Conservation (phyloP, 1,139 yeast species). For the Yamadazyma atmosphaerica region DNA sequence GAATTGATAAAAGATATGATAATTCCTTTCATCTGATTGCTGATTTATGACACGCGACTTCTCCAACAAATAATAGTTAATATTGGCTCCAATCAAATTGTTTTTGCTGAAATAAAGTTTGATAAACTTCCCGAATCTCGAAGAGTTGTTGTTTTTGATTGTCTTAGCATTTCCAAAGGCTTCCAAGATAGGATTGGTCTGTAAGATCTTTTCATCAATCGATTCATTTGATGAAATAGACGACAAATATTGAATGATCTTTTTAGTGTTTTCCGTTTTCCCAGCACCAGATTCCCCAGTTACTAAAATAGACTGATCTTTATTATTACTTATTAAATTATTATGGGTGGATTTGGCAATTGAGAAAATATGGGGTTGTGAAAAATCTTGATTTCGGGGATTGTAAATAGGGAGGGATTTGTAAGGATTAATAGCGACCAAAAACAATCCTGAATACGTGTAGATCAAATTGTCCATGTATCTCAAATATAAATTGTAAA, state of each 20-base stretch:
- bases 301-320: constrained; percentile 87
- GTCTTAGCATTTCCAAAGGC: constrained; percentile 98
- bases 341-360: constrained; percentile 87
- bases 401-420: constrained; percentile 74
- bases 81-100: constrained; percentile 79
- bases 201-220: constrained; percentile 83
- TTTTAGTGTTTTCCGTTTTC: constrained; percentile 96
- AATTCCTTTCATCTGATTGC: constrained; percentile 75
- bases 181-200: constrained; percentile 94
- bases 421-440: constrained; percentile 96
- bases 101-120: constrained; percentile 73
- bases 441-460: constrained; percentile 76
- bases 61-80: constrained; percentile 92
- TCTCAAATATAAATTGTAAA: constrained; percentile 75
- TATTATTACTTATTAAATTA: constrained; percentile 65
- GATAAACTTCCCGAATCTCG: constrained; percentile 95
- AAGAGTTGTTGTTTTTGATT: constrained; percentile 88
- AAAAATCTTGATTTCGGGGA: constrained; percentile 47
- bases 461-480: constrained; percentile 80
- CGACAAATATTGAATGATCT: constrained; percentile 88
- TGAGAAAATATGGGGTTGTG: constrained; percentile 85
- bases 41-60: constrained; percentile 92
- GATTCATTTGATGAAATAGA: constrained; percentile 46
- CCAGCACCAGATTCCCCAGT: constrained; percentile 99
- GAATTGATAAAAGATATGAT: constrained; percentile 89